These are phyloP conservation scores for Stenogyne calaminthoides DNA, from an alignment of 305 asterid species.

Conservation along the genomic window DNA sequence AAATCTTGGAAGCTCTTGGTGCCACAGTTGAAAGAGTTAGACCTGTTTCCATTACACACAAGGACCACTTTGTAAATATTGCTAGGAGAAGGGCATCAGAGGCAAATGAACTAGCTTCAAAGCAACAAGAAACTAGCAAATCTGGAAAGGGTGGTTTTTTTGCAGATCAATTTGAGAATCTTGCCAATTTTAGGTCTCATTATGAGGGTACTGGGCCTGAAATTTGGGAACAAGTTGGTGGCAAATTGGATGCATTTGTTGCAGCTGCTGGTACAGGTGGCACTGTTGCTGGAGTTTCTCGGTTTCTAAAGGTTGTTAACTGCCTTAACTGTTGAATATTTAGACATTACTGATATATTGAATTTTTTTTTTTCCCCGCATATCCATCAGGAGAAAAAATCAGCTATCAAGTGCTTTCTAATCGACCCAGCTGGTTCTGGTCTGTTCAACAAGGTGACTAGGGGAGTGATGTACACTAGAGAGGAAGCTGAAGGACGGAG, in stretches of 20 bases:
- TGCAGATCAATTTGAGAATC: conserved; percentile 95
- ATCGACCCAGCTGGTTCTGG: conserved; percentile 98
- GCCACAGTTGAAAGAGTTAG: conserved; percentile 95
- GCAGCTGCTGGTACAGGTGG: conserved; percentile 99
- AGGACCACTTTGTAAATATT: conserved; percentile 87
- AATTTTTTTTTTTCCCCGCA: conserved; percentile 12
- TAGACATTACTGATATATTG: neutral
- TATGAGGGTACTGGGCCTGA: conserved; percentile 95
- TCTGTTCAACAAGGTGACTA: conserved; percentile 86
- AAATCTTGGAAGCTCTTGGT: conserved; percentile 90
- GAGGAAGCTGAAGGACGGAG: conserved; percentile 95
- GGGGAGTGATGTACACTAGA: conserved; percentile 94
- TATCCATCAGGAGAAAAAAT: conserved; percentile 62
- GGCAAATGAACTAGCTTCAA: conserved; percentile 61
- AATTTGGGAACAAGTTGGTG: conserved; percentile 81
- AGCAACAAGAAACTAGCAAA: conserved; percentile 31
- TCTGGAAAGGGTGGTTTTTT: conserved; percentile 76
- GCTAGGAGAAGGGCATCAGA: conserved; percentile 88
- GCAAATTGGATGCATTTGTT: conserved; percentile 78
- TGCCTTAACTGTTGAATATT: conserved; percentile 7
- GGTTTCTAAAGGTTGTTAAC: conserved; percentile 70
- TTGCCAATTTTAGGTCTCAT: conserved; percentile 90
- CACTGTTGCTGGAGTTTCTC: conserved; percentile 87
- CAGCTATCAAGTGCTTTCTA: conserved; percentile 73
- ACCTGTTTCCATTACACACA: conserved; percentile 93